These are phyloP conservation scores for Leccinellum albellum DNA, from an alignment of 768 basidiomycete species.

Conservation along the genomic window DNA sequence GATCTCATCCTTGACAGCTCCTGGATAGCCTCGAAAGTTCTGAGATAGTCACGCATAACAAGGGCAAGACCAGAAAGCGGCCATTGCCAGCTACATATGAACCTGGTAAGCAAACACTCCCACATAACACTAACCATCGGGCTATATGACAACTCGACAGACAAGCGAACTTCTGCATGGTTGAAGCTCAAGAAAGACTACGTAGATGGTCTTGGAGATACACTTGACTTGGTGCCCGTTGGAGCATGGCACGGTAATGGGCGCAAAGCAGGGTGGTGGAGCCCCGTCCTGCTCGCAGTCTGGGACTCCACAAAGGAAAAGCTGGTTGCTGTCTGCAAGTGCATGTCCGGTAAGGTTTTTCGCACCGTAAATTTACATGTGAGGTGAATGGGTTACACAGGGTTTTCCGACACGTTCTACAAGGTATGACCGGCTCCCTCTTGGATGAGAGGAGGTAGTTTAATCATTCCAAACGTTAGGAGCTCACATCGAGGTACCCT, in stretches of 20 bases:
- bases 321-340: constrained; percentile 81
- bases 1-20: constrained; percentile 41
- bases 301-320: constrained; percentile 62
- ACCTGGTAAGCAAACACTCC: constrained; percentile 41
- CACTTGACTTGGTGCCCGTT: constrained; percentile 66
- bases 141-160: constrained; percentile 30
- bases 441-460: neutral
- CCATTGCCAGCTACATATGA: constrained; percentile 84
- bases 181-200: constrained; percentile 93
- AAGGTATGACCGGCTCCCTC: constrained; percentile 40
- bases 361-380: neutral
- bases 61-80: constrained; percentile 50
- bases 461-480: constrained; percentile 36
- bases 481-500: constrained; percentile 60
- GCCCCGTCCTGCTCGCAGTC: constrained; percentile 76
- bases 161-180: constrained; percentile 85
- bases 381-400: constrained; percentile 33
- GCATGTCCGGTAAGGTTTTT: constrained; percentile 67
- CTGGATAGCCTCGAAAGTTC: constrained; percentile 51
- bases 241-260: constrained; percentile 91
- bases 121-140: neutral
- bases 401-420: constrained; percentile 84
- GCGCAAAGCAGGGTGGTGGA: constrained; percentile 89
- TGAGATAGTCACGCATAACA: constrained; percentile 34
- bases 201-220: constrained; percentile 73